Conservation (phyloP, 257 asterid species). For the Gentiana dahurica region DNA sequence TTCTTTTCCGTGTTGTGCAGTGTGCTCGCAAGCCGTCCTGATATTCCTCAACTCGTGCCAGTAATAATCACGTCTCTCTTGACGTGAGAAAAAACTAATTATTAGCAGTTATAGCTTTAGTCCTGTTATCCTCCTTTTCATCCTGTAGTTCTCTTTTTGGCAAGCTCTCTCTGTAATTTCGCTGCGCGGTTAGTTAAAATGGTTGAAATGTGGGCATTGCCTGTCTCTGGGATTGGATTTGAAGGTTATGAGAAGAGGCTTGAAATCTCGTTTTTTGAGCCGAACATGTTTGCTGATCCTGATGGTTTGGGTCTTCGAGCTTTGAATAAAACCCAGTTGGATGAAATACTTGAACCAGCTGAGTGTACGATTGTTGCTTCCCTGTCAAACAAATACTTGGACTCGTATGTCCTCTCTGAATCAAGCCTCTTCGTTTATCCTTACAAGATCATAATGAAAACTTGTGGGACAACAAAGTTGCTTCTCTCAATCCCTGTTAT, state of each 20-base stretch:
- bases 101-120: slow-evolving; percentile 16
- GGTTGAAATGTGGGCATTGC: slow-evolving; percentile 9
- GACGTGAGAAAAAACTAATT: slow-evolving; percentile 33
- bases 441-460: slow-evolving; percentile 65
- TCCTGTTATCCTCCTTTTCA: slow-evolving; percentile 48
- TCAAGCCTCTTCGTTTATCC: slow-evolving; percentile 74
- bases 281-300: slow-evolving; percentile 65
- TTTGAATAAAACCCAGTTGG: slow-evolving; percentile 56
- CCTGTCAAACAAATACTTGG: slow-evolving; percentile 48
- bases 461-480: slow-evolving; percentile 77
- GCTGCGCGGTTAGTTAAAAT: neutral
- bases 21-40: slow-evolving; percentile 99
- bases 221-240: slow-evolving; percentile 67
- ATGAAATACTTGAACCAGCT: slow-evolving; percentile 66
- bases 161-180: slow-evolving; percentile 8
- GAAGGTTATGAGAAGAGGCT: slow-evolving; percentile 90
- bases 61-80: slow-evolving; percentile 23
- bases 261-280: slow-evolving; percentile 59
- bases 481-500: slow-evolving; percentile 66
- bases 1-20: slow-evolving; percentile 27
- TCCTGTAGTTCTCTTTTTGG: slow-evolving; percentile 26
- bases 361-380: slow-evolving; percentile 79
- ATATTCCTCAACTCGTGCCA: slow-evolving; percentile 19
- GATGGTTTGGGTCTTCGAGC: slow-evolving; percentile 65
- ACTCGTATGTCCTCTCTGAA: slow-evolving; percentile 81